These are phyloP conservation scores for Salicornia ramosissima DNA, from an alignment of 148 eudicot genomes.

Conservation along the genomic window DNA sequence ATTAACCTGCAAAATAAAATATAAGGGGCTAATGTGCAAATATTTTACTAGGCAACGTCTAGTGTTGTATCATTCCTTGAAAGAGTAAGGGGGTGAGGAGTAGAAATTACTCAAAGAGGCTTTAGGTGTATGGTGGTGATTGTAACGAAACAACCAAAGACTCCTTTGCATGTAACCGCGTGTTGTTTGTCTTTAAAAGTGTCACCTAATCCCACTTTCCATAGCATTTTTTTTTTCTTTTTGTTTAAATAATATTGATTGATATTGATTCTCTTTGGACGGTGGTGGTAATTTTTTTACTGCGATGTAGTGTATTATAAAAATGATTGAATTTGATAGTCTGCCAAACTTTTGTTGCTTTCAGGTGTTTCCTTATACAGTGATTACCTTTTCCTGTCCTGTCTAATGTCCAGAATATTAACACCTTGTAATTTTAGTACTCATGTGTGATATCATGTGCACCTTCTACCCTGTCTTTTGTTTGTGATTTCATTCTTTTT, in stretches of 20 bases:
- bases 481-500: background rate
- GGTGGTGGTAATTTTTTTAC: conserved; percentile 10
- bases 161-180: background rate
- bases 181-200: background rate
- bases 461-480: conserved; percentile 3
- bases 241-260: too few species aligned
- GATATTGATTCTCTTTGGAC: conserved; percentile 8
- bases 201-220: conserved; percentile 15
- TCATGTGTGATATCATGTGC: conserved; percentile 1
- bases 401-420: background rate
- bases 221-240: background rate
- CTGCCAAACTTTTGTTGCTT: conserved; percentile 18
- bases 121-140: too few species aligned
- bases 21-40: too few species aligned
- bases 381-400: too few species aligned
- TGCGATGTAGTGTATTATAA: too few species aligned
- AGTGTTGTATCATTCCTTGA: too few species aligned
- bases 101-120: too few species aligned
- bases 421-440: background rate
- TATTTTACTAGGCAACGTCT: too few species aligned
- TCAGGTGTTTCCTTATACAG: background rate
- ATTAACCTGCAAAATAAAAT: too few species aligned
- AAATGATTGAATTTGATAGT: too few species aligned
- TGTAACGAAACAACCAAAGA: background rate
- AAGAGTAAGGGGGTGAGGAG: too few species aligned